phyloP scores from a whole-genome alignment of 2,329 filamentous ascomycete genomes.

The Colletotrichum cordylinicola region DNA sequence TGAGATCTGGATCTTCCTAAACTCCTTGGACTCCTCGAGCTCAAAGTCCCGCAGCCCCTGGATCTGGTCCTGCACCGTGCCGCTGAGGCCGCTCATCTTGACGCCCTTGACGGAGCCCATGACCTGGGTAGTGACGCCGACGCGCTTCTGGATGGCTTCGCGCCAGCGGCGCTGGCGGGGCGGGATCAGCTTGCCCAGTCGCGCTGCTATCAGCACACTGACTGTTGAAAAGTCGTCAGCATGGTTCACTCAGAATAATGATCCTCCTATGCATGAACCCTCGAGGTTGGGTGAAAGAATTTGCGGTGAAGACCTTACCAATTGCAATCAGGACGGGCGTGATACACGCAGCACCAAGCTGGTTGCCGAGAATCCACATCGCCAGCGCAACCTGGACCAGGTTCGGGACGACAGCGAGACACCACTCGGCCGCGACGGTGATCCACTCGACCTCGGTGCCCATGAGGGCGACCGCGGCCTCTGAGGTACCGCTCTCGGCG shows the following conservation, averaged over 20 bases:
- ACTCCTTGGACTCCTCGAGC: conserved; percentile 21
- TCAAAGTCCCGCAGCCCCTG: conserved; percentile 24
- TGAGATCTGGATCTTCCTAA: neutral
- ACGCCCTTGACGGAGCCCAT: conserved; percentile 56
- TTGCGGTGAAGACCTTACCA: conserved; percentile 19
- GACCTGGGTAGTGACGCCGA: conserved; percentile 53
- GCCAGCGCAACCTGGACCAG: conserved; percentile 28
- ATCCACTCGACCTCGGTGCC: conserved; percentile 35
- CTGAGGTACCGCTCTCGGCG: conserved; percentile 6
- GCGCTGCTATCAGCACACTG: neutral
- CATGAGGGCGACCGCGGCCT: conserved; percentile 29
- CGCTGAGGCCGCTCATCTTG: conserved; percentile 54
- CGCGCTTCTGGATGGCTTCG: conserved; percentile 52
- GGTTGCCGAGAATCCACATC: conserved; percentile 28
- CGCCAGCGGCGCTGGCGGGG: conserved; percentile 42
- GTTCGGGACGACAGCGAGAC: conserved; percentile 19
- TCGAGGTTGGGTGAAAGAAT: rapidly evolving
- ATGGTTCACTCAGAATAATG: no score
- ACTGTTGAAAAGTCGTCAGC: neutral
- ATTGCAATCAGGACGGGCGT: conserved; percentile 43
- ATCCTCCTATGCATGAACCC: neutral
- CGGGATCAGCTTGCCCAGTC: neutral
- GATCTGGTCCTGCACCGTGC: conserved; percentile 34
- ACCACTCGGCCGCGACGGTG: conserved; percentile 25
- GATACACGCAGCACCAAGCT: conserved; percentile 45